Percentiles rank a stretch among this genome's conserved stretches.
Conservation (phyloP, 108 stramenopile genomes). For the Conticribra guillardii region DNA sequence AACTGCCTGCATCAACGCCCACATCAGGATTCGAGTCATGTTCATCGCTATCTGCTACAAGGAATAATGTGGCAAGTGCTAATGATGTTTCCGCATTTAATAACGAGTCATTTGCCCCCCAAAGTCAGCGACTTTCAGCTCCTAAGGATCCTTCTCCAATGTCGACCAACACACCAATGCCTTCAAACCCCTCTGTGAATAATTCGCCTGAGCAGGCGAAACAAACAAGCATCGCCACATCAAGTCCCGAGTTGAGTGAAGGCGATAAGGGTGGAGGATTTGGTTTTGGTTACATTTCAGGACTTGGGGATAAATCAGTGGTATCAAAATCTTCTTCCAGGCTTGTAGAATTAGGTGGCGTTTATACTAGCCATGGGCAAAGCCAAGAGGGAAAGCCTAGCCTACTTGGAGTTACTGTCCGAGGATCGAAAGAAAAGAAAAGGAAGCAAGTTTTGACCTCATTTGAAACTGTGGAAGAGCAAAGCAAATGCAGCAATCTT, state of each 20-base stretch:
- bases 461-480: slow-evolving; percentile 33
- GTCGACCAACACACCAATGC: not conserved
- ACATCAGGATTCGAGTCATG: not conserved
- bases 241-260: slow-evolving; percentile 40
- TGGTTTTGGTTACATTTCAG: slow-evolving; percentile 24
- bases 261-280: slow-evolving; percentile 37
- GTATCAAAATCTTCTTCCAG: slow-evolving; percentile 38
- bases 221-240: slow-evolving; percentile 6
- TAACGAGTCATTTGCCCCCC: not conserved
- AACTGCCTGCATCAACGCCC: not conserved
- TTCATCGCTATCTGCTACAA: not conserved
- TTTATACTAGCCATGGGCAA: not conserved
- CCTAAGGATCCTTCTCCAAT: not conserved
- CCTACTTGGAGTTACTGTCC: slow-evolving; percentile 39
- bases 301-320: slow-evolving; percentile 26
- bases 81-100: not conserved
- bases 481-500: too few relatives aligned
- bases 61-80: not conserved
- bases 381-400: slow-evolving; percentile 18
- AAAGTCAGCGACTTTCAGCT: not conserved
- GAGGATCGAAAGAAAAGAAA: slow-evolving; percentile 36
- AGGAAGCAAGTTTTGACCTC: not conserved
- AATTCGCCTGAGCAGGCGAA: not conserved
- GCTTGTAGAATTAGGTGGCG: slow-evolving; percentile 35
- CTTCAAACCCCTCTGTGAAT: not conserved